A percentile compares a stretch with the other conserved stretches of the same genome.
phyloP scores from a whole-genome alignment of 805 yeast genomes.

The Yarrowia divulgata region DNA sequence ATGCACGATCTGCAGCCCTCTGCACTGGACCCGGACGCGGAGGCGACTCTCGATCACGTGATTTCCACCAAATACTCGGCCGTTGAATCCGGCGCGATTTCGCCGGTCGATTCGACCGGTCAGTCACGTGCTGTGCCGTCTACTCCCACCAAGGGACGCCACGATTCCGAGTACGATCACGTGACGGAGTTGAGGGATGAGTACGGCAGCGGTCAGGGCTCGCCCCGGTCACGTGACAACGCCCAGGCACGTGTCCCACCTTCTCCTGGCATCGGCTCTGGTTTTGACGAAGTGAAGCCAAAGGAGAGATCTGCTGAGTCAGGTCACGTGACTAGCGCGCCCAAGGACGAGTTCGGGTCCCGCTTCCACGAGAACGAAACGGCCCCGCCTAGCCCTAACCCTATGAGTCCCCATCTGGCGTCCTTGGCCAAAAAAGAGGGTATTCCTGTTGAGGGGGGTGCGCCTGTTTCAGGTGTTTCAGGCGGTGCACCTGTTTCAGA shows the following conservation, averaged over 20 bases:
- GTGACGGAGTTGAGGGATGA: constrained; percentile 13
- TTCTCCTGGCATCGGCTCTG: not conserved
- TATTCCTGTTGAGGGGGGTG: not conserved
- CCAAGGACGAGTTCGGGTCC: not conserved
- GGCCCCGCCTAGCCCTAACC: not conserved
- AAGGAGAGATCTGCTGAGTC: not conserved
- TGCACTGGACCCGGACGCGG: constrained; percentile 11
- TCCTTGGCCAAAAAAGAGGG: constrained; percentile 8
- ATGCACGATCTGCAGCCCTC: constrained; percentile 35
- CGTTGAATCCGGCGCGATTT: constrained; percentile 12
- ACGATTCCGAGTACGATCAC: constrained; percentile 24
- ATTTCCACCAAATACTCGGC: constrained; percentile 20
- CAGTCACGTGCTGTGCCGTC: constrained; percentile 29
- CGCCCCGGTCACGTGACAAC: no score
- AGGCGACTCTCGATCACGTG: not conserved
- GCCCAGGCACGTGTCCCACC: constrained; percentile 1
- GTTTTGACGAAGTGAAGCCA: constrained; percentile 22
- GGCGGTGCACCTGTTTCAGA: not conserved
- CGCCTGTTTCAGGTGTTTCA: not conserved
- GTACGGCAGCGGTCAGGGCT: no score
- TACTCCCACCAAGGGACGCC: not conserved
- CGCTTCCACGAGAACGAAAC: constrained; percentile 32
- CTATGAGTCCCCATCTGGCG: constrained; percentile 25
- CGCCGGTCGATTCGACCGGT: constrained; percentile 15
- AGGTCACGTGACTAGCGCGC: not conserved